Percentiles rank a stretch among this genome's conserved stretches.
Evolutionary conservation across 1,284 basidiomycete species (phyloP).

Genomic region (Takashimella tepidaria): DNA sequence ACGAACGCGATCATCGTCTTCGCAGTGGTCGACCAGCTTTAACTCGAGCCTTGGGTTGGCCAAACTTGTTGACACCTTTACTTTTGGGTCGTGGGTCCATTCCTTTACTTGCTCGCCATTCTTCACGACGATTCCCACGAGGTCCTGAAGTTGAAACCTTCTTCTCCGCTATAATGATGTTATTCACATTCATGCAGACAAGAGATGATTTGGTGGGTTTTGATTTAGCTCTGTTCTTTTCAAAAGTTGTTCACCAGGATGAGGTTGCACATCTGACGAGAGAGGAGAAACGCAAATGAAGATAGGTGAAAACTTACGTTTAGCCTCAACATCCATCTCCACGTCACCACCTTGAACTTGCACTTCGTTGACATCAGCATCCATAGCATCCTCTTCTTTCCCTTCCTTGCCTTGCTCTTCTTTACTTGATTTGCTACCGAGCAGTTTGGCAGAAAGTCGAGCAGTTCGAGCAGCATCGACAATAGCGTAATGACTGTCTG

Average conservation of each 20-base stretch:
- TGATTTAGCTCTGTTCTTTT: no score
- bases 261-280: no score
- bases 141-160: constrained; percentile 47
- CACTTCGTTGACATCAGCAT: constrained; percentile 14
- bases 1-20: constrained; percentile 16
- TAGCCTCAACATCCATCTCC: constrained; percentile 15
- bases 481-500: constrained; percentile 74
- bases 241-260: no score
- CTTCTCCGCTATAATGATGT: constrained; percentile 17
- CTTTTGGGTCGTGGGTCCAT: constrained; percentile 38
- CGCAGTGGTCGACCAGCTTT: constrained; percentile 38
- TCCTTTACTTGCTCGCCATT: constrained; percentile 46
- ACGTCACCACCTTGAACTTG: no score
- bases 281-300: no score
- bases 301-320: not conserved
- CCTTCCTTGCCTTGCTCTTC: constrained; percentile 68
- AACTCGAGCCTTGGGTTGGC: constrained; percentile 26
- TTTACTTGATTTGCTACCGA: constrained; percentile 57
- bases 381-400: constrained; percentile 48
- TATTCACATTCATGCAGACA: constrained; percentile 3
- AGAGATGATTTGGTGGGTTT: no score
- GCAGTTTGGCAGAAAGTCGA: constrained; percentile 67
- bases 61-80: constrained; percentile 34
- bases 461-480: constrained; percentile 76
- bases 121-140: constrained; percentile 41